Percentiles rank a stretch among this genome's conserved stretches.
phyloP scores from a whole-genome alignment of 2,329 filamentous ascomycete genomes.

The Pseudopyrenochaeta lycopersici region DNA sequence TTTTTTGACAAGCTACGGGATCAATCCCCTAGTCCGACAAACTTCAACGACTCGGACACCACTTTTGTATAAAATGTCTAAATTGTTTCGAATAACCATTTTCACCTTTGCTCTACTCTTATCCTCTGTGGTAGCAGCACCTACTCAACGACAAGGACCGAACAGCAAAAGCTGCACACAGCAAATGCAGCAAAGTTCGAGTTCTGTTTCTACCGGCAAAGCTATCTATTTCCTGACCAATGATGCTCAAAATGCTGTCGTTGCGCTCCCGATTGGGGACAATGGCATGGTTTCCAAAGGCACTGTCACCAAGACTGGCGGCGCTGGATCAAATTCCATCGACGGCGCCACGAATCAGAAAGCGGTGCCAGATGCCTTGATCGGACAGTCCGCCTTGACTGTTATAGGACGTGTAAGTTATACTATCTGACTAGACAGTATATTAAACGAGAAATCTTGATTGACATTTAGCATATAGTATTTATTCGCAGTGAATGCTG shows the following conservation, averaged over 20 bases:
- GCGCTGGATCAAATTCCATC: slow-evolving; percentile 56
- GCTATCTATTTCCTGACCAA: slow-evolving; percentile 68
- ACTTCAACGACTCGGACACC: neutral
- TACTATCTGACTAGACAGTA: too few relatives aligned
- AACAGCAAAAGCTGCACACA: slow-evolving; percentile 7
- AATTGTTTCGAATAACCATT: neutral
- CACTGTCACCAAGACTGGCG: slow-evolving; percentile 57
- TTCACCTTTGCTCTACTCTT: slow-evolving; percentile 11
- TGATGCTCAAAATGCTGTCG: slow-evolving; percentile 58
- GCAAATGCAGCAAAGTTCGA: slow-evolving; percentile 3
- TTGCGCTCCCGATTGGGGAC: slow-evolving; percentile 58
- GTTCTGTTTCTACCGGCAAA: slow-evolving; percentile 40
- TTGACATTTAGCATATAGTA: slow-evolving; percentile 44
- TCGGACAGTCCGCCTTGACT: slow-evolving; percentile 61
- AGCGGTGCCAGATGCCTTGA: slow-evolving; percentile 60
- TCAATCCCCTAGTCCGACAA: too few relatives aligned
- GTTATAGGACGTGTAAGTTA: slow-evolving; percentile 63
- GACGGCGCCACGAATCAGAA: slow-evolving; percentile 44
- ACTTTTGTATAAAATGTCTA: neutral
- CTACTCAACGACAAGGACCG: slow-evolving; percentile 3
- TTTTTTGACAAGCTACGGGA: too few relatives aligned
- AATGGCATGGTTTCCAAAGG: slow-evolving; percentile 60
- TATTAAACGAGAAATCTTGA: too few relatives aligned
- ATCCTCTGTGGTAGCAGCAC: slow-evolving; percentile 8
- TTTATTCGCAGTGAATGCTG: slow-evolving; percentile 62